These are phyloP conservation scores for Pseudocercospora fuligena DNA, from an alignment of 2,329 filamentous ascomycete genomes.

Conservation along the genomic window DNA sequence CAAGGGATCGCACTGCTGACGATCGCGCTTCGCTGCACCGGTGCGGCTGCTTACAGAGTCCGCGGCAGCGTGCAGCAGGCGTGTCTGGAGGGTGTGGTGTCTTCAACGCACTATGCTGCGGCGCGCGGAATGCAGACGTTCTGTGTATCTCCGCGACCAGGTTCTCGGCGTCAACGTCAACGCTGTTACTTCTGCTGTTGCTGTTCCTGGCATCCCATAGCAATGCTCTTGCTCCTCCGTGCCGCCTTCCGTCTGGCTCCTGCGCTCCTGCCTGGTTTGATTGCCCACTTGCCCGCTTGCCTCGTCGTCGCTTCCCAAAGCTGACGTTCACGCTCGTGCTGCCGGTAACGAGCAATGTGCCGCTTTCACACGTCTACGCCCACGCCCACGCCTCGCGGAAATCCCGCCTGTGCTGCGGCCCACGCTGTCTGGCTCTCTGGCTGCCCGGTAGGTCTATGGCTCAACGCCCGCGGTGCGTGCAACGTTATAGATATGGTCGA, in stretches of 20 bases:
- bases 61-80: neutral
- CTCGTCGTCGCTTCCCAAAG: slow-evolving; percentile 1
- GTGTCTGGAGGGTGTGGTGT: neutral
- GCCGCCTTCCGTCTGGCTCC: neutral
- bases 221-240: neutral
- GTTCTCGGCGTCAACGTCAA: slow-evolving; percentile 10
- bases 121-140: slow-evolving; percentile 5
- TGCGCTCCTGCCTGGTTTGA: neutral
- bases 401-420: neutral
- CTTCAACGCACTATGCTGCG: neutral
- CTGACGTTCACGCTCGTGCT: neutral
- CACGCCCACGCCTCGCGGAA: neutral
- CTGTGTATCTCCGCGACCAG: slow-evolving; percentile 14
- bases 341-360: slow-evolving; percentile 3
- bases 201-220: neutral
- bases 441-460: neutral
- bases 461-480: neutral
- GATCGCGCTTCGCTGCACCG: slow-evolving; percentile 16
- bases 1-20: slow-evolving; percentile 8
- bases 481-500: neutral
- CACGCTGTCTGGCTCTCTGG: neutral
- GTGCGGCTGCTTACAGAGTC: slow-evolving; percentile 16
- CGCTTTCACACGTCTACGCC: neutral
- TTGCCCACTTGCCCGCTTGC: neutral
- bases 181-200: neutral